Base-by-base conservation (phyloP, 805 yeast species). In the Saccharomycopsis synnaedendra region DNA sequence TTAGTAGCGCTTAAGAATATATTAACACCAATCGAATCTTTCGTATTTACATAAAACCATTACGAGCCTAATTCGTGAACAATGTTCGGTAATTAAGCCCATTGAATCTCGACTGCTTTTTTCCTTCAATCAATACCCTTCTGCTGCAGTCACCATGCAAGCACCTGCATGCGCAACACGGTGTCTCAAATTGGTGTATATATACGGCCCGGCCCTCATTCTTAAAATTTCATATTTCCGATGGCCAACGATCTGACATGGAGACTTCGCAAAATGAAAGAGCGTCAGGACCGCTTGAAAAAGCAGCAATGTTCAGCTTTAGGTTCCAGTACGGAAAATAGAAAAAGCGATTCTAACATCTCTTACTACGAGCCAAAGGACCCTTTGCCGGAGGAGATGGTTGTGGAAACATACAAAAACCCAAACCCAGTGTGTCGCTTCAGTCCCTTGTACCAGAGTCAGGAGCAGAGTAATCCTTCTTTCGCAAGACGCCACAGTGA, bases 231-330 rank as follows among this genome's bases (percentile, higher is more conserved):
- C 19, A 19, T 19, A 19, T 19, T 19, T 19, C 19, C 19, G 19
- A 47, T 47, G 50, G 5, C 44, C 41, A 34, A 28, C 3, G 52
- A 49, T 39, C 33, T 46, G 33, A 46, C 52, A 11, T 49, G 52
- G 52, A 47, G 52, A 42, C 36, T 49, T n/a, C 52, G 46, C 32
- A 49, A 49, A 40, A 32, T 47, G 19, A 49, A 46, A 35, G 46
- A 45, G 33, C 43, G 52, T 33, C 52, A 46, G 28, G 44, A 47
- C 32, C 31, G 10, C n/a, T 11, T 44, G 40, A 43, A 45, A 41
- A 31, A 32, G 35, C 47, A 44, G 31, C 43, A 39, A 38, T 28
- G 27, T 10, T 39, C 31, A 32, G 5, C 6, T 5, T 7, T 5
- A 8, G 32, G 10, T 9, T 32, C 10, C 39, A 33, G 11, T 41